phyloP scores from a whole-genome alignment of 257 asterid species.

The Penstemon eatonii region DNA sequence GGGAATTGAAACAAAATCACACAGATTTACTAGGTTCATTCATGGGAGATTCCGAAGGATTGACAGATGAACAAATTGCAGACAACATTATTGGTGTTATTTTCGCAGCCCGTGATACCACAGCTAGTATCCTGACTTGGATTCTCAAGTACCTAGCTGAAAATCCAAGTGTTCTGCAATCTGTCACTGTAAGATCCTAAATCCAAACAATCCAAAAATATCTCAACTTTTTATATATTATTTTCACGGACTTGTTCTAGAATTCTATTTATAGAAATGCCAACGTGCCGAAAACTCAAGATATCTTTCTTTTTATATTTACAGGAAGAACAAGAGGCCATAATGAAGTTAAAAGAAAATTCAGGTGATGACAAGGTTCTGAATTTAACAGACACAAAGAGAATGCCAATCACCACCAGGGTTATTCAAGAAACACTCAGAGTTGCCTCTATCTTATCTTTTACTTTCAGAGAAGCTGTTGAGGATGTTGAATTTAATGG shows the following conservation, averaged over 20 bases:
- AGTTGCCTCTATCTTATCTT: constrained; percentile 69
- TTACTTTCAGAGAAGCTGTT: constrained; percentile 83
- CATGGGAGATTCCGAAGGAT: constrained; percentile 64
- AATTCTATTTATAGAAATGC: too few species aligned
- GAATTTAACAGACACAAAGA: constrained; percentile 61
- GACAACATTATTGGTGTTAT: constrained; percentile 74
- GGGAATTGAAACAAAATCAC: constrained; percentile 40
- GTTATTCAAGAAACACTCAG: constrained; percentile 80
- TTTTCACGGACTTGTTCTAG: too few species aligned
- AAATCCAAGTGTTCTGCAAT: constrained; percentile 62
- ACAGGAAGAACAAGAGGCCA: constrained; percentile 76
- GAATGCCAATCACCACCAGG: constrained; percentile 66
- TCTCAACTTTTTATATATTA: neutral
- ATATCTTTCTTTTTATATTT: neutral
- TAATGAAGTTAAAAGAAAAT: constrained; percentile 45
- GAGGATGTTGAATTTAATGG: constrained; percentile 78
- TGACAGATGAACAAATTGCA: constrained; percentile 67
- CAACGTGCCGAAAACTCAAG: neutral
- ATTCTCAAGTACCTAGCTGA: constrained; percentile 73
- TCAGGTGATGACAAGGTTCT: constrained; percentile 42
- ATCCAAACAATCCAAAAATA: neutral
- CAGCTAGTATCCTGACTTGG: constrained; percentile 81
- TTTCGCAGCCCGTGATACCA: constrained; percentile 80
- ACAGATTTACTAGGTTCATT: constrained; percentile 65
- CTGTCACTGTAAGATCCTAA: constrained; percentile 61